A percentile compares a stretch with the other conserved stretches of the same genome.
phyloP scores from a whole-genome alignment of 2,329 filamentous ascomycete species.

The Podosphaera leucotricha region DNA sequence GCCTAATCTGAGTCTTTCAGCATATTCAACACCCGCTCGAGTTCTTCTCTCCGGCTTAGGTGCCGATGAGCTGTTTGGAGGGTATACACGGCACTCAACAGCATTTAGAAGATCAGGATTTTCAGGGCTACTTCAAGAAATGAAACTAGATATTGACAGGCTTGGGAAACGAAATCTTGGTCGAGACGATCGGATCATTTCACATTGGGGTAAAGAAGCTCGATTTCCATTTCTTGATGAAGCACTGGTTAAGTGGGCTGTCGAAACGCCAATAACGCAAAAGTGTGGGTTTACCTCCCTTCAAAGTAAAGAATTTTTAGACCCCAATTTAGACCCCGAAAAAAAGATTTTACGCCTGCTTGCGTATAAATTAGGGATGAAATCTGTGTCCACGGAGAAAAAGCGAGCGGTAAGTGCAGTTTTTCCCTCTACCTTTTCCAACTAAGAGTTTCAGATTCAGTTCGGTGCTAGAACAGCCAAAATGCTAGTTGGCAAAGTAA shows the following conservation, averaged over 20 bases:
- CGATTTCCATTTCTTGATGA: constrained; percentile 86
- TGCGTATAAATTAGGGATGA: constrained; percentile 51
- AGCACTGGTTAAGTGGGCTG: constrained; percentile 56
- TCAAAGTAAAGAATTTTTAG: constrained; percentile 9
- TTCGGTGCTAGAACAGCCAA: constrained; percentile 66
- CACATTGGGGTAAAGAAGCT: constrained; percentile 71
- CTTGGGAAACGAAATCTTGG: constrained; percentile 88
- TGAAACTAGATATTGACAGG: constrained; percentile 63
- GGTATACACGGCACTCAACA: constrained; percentile 63
- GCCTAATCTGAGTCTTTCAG: constrained; percentile 3
- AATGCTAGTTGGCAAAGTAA: constrained; percentile 47
- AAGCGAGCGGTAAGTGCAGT: constrained; percentile 54
- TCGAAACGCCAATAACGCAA: constrained; percentile 49
- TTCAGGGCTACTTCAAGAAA: constrained; percentile 49
- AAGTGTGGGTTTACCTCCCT: constrained; percentile 60
- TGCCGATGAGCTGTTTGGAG: constrained; percentile 88
- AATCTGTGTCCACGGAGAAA: constrained; percentile 55
- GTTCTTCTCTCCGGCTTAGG: constrained; percentile 82
- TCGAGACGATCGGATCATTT: constrained; percentile 75
- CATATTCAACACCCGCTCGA: constrained; percentile 47
- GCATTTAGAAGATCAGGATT: constrained; percentile 52
- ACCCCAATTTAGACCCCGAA: constrained; percentile 38
- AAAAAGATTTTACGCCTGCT: constrained; percentile 64
- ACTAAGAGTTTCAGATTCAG: constrained; percentile 34
- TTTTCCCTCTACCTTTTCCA: not conserved